Evolutionary conservation across 768 basidiomycete genomes (phyloP).

Genomic region (Phlebiopsis gigantea): DNA sequence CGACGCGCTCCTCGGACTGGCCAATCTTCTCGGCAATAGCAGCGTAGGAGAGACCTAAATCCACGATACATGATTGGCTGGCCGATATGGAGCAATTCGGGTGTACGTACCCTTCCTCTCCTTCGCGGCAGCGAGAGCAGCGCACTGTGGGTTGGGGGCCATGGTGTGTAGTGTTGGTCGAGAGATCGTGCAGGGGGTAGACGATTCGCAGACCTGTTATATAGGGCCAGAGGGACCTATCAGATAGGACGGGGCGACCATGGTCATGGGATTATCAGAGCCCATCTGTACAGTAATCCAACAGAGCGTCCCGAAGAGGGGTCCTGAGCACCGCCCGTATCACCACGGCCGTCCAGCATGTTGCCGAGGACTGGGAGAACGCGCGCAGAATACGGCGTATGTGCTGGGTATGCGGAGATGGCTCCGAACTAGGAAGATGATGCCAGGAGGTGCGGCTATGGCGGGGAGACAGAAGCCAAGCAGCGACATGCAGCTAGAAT

Average conservation of each 20-base stretch:
- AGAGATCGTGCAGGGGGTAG: background rate
- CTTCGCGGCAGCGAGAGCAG: conserved; percentile 52
- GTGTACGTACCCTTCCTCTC: conserved; percentile 38
- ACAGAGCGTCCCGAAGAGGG: background rate
- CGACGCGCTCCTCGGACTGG: conserved; percentile 40
- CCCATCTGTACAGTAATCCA: background rate
- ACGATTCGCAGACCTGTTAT: background rate
- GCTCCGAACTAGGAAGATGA: background rate
- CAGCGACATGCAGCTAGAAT: background rate
- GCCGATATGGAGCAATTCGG: background rate
- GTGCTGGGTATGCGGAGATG: background rate
- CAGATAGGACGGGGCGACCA: background rate
- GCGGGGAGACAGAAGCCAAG: background rate
- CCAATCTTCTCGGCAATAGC: conserved; percentile 44
- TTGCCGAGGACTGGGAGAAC: background rate
- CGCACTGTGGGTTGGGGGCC: conserved; percentile 51
- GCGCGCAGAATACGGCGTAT: background rate
- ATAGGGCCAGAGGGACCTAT: background rate
- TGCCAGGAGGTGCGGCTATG: background rate
- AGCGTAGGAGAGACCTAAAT: conserved; percentile 41
- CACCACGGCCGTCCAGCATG: background rate
- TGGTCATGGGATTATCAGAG: background rate
- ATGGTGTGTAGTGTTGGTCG: conserved; percentile 25
- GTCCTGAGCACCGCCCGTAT: background rate
- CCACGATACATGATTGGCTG: background rate